Evolutionary conservation across 192 early-diverging fungal genomes (phyloP), one percentile per base, ranked within the genome.

Genomic region (Mortierella hygrophila): DNA sequence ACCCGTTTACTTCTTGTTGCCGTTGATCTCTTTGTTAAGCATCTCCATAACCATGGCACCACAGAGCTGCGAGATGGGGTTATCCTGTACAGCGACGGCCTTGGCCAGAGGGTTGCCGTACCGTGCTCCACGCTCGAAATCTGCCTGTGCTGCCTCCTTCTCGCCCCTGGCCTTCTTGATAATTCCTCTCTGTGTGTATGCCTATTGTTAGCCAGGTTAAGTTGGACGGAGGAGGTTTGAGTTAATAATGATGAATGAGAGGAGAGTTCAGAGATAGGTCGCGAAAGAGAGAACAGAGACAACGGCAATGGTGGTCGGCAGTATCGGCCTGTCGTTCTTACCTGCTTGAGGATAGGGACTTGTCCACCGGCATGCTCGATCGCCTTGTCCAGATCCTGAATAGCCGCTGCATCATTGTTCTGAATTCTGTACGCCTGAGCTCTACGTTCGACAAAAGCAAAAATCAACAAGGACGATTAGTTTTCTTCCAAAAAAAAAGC

Each of bases 171-270:
- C 81, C 35, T 88, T 88, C 65, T 84, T 85, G 55, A 91, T 79
- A 23, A 91, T 90, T 15, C 88, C 91, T 55, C 91, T 76, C 42
- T 91, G 91, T 8, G 91, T 91, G 74, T 91, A 91, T 32, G 91
- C 91, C 75, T 91, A 70, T 16, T 72, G 9, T 73, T 21, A 5
- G 49, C 21, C 49, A 52, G 0, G 18, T 52, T 52, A 16, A 20
- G 42, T 35, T 23, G 23, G 32, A 52, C 32, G 26, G 38, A 21
- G 26, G 3, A 60, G 35, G 18, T 52, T 40, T 16, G 18, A 40
- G 46, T 70, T 32, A 65, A 40, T 23, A 32, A 21, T 42, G 37
- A 23, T 6, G 40, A 42, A 42, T 21, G 23, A 70, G 69, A 32
- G 38, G 41, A 32, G 38, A 4, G 10, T 16, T 9, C 29, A 21